A percentile compares a stretch with the other conserved stretches of the same genome.
Evolutionary conservation across 495 filamentous ascomycete genomes (phyloP).

Genomic region (Aspergillus sclerotiicarbonarius): DNA sequence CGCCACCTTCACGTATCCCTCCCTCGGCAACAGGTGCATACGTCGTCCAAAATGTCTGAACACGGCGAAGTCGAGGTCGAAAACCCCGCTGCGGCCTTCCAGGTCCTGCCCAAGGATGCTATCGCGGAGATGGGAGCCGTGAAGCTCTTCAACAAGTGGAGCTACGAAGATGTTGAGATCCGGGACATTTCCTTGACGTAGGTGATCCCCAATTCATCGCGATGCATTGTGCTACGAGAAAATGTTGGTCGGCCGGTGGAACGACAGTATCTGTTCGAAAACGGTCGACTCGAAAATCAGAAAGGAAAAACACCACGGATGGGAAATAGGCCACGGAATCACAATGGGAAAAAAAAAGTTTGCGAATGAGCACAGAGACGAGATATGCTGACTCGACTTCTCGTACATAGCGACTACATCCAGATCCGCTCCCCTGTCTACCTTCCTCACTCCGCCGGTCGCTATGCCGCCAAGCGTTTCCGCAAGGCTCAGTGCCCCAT

Average conservation of each 20-base stretch:
- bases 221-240: slow-evolving; percentile 20
- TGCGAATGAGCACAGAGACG: background rate
- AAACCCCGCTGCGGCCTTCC: slow-evolving; percentile 60
- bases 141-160: slow-evolving; percentile 98
- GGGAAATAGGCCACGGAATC: slow-evolving; percentile 1
- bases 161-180: slow-evolving; percentile 99
- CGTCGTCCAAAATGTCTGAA: slow-evolving; percentile 82
- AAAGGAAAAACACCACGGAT: slow-evolving; percentile 2
- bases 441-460: slow-evolving; percentile 95
- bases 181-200: slow-evolving; percentile 99
- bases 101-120: slow-evolving; percentile 94
- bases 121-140: slow-evolving; percentile 83
- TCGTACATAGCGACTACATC: slow-evolving; percentile 84
- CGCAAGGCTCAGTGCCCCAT: slow-evolving; percentile 99
- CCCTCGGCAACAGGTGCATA: slow-evolving; percentile 43
- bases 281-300: slow-evolving; percentile 1
- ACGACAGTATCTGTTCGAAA: slow-evolving; percentile 16
- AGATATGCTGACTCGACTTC: slow-evolving; percentile 46
- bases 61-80: slow-evolving; percentile 92
- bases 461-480: slow-evolving; percentile 99
- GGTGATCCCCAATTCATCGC: slow-evolving; percentile 43
- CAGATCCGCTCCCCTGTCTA: slow-evolving; percentile 98
- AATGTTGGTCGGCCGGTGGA: slow-evolving; percentile 2
- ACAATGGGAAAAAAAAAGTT: slow-evolving; percentile 5
- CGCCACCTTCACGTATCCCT: slow-evolving; percentile 41